A percentile compares a stretch with the other conserved stretches of the same genome.
phyloP scores from a whole-genome alignment of 2,329 filamentous ascomycete species.

The Diaporthe longicolla region DNA sequence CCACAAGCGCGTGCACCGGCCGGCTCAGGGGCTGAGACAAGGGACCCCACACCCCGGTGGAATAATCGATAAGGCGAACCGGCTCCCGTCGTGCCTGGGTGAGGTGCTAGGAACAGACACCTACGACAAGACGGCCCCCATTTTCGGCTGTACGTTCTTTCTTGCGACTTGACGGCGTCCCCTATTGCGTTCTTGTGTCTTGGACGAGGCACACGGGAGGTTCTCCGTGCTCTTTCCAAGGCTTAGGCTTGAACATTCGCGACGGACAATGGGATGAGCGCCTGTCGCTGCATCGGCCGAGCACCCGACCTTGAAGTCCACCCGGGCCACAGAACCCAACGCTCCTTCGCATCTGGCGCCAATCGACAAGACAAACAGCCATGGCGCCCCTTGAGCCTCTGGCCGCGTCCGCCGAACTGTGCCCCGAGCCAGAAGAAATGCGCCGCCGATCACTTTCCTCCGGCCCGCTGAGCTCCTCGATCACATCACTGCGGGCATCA shows the following conservation, averaged over 20 bases:
- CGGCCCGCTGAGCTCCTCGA: slow-evolving; percentile 37
- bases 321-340: not conserved
- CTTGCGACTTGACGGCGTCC: not conserved
- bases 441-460: slow-evolving; percentile 43
- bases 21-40: slow-evolving; percentile 35
- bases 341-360: not conserved
- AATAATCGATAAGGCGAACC: slow-evolving; percentile 28
- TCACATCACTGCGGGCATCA: slow-evolving; percentile 42
- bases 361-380: slow-evolving; percentile 4
- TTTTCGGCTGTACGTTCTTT: not conserved
- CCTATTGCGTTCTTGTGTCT: too few species aligned
- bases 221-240: not conserved
- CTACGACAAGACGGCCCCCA: not conserved
- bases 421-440: slow-evolving; percentile 43
- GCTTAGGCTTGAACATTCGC: not conserved
- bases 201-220: not conserved
- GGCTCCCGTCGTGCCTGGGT: slow-evolving; percentile 7
- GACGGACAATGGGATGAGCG: slow-evolving; percentile 30
- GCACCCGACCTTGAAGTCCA: slow-evolving; percentile 17
- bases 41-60: slow-evolving; percentile 15
- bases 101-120: not conserved
- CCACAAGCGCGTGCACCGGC: not conserved
- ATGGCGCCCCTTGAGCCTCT: slow-evolving; percentile 53
- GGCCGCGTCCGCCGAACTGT: slow-evolving; percentile 49
- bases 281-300: slow-evolving; percentile 11